A percentile compares a stretch with the other conserved stretches of the same genome.
These are phyloP conservation scores for Ustilago shanxiensis DNA, from an alignment of 1,284 basidiomycete genomes.

Conservation along the genomic window DNA sequence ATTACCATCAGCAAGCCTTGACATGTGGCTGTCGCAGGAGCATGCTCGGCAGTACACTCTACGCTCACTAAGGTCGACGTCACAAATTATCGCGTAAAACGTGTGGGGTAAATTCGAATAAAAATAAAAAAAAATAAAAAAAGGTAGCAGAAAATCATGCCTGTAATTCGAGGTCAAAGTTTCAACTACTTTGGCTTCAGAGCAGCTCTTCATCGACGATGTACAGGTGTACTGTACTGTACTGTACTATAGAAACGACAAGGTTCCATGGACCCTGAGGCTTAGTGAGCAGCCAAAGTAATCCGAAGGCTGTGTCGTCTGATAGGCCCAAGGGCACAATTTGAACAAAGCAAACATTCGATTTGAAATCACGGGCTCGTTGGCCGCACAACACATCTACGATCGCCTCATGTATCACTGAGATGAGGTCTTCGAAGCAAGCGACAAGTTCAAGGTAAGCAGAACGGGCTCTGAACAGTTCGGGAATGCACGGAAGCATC, in stretches of 20 bases:
- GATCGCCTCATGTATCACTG: too few species aligned
- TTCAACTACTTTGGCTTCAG: too few species aligned
- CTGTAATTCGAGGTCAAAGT: not conserved
- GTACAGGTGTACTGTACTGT: too few species aligned
- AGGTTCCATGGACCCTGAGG: not conserved
- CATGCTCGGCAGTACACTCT: slow-evolving; percentile 4
- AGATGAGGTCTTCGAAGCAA: too few species aligned
- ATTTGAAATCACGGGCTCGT: not conserved
- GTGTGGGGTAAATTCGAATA: slow-evolving; percentile 13
- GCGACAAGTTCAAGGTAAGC: too few species aligned
- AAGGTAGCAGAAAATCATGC: not conserved
- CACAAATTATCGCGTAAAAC: not conserved
- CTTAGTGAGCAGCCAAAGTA: too few species aligned
- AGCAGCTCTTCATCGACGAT: not conserved
- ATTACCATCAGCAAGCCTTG: slow-evolving; percentile 11
- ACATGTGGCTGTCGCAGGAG: not conserved
- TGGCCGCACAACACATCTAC: not conserved
- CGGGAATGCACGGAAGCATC: too few species aligned
- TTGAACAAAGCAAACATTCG: too few species aligned
- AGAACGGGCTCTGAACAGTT: too few species aligned
- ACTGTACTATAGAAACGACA: too few species aligned
- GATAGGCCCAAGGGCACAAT: too few species aligned
- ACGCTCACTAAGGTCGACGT: slow-evolving; percentile 15
- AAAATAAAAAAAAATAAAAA: not conserved
- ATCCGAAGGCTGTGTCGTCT: too few species aligned